Base-by-base conservation (phyloP, 352 stramenopile genomes). In the Globisporangium canariense region DNA sequence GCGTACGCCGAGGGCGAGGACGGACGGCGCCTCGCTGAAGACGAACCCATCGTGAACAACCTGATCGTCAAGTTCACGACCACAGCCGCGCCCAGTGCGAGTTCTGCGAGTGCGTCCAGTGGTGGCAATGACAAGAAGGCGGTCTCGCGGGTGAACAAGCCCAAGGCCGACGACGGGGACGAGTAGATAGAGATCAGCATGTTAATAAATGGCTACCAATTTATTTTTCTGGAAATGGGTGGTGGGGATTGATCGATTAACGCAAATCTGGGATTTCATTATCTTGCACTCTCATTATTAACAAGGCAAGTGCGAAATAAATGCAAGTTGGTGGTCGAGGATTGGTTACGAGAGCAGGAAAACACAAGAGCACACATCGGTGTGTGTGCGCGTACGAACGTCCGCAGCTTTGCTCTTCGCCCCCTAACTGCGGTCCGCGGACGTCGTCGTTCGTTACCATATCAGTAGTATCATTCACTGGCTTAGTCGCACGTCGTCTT, bases 1-100 rank as follows among this genome's bases (percentile, higher is more conserved):
- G 81, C 81, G 25, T 94, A 91, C 63, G 86, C 83, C 28, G 86
- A 94, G 64, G 86, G 86, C 52, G 86, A 94, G 49, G 86, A 94
- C 54, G 86, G 86, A 3, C 78, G 86, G 2, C 83, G 81, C 4
- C 73, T 88, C 18, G 78, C 79, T 9, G 86, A 94, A 66, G 83
- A 94, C 58, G 86, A 93, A 28, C 74, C 73, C 32, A 88, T 92
- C 34, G 74, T 70, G 14, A 77, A 32, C 40, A 91, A 85, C 36
- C 58, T 91, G 30, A 92, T 94, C 43, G 70, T 94, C 54, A 89
- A 89, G 64, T 93, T 94, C 61, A 90, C 81, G 60, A 85, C 77
- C 1, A 89, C 76, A 9, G 78, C 85, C 56, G 74, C 72, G 25
- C 75, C 80, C 18, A 77, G 64, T 0, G 63, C 65, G 18, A 32